Conservation (phyloP, 1,139 yeast genomes). For the Sugiyamaella neomexicana region DNA sequence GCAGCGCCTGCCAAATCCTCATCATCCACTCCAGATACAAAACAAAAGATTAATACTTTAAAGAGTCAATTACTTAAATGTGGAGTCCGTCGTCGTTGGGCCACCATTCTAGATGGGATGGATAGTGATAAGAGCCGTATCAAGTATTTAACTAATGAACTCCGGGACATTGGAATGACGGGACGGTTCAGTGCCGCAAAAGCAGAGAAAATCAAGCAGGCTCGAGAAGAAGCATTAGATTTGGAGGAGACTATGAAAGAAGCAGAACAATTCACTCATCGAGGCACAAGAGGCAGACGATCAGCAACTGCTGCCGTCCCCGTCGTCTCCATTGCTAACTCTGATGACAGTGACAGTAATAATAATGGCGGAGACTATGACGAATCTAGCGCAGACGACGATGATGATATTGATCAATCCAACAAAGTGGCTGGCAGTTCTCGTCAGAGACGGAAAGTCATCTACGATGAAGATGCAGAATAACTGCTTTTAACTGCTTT, state of each 20-base stretch:
- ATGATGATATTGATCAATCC: no score
- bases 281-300: constrained; percentile 10
- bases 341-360: not conserved
- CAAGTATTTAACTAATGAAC: constrained; percentile 26
- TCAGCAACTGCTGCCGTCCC: not conserved
- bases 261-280: constrained; percentile 21
- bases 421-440: constrained; percentile 15
- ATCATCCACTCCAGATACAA: not conserved
- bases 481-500: constrained; percentile 4
- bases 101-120: constrained; percentile 28
- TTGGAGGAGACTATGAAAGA: constrained; percentile 34
- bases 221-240: constrained; percentile 41
- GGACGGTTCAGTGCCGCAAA: constrained; percentile 35
- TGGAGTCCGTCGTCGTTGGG: constrained; percentile 35
- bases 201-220: constrained; percentile 44
- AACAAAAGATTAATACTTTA: constrained; percentile 29
- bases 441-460: constrained; percentile 2
- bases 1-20: not conserved
- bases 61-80: constrained; percentile 34
- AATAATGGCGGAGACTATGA: constrained; percentile 1
- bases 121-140: constrained; percentile 28
- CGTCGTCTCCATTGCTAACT: no score
- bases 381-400: not conserved
- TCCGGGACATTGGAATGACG: constrained; percentile 33
- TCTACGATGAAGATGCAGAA: constrained; percentile 17